These are phyloP conservation scores for Ophiostoma sp. DNA, from an alignment of 2,329 filamentous ascomycete species.

Conservation along the genomic window DNA sequence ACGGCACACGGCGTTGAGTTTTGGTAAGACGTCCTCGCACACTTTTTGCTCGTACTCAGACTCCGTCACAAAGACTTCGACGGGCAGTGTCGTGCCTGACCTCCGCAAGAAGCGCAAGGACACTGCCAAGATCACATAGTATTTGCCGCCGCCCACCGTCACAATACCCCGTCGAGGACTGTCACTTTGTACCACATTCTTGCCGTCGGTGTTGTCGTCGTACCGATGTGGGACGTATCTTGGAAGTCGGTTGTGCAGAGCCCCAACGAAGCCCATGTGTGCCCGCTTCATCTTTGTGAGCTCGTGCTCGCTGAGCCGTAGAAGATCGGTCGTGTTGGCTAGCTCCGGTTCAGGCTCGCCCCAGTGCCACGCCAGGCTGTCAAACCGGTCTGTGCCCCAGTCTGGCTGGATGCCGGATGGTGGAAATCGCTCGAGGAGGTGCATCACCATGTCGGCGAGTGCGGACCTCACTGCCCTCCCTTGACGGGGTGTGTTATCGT, in stretches of 20 bases:
- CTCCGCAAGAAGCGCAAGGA: constrained; percentile 53
- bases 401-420: constrained; percentile 13
- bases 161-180: constrained; percentile 47
- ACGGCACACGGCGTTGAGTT: constrained; percentile 38
- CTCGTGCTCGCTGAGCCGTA: constrained; percentile 19
- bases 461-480: background rate
- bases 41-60: constrained; percentile 36
- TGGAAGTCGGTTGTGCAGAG: constrained; percentile 15
- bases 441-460: constrained; percentile 16
- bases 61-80: constrained; percentile 42
- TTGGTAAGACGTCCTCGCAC: constrained; percentile 37
- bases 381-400: constrained; percentile 19
- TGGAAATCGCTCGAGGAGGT: constrained; percentile 10
- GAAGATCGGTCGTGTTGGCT: constrained; percentile 15
- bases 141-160: constrained; percentile 50
- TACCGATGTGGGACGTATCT: constrained; percentile 1
- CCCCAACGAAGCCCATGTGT: constrained; percentile 19
- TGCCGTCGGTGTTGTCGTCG: background rate
- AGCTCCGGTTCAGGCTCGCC: constrained; percentile 12
- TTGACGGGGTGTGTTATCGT: background rate
- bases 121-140: constrained; percentile 51
- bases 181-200: background rate
- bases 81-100: constrained; percentile 50
- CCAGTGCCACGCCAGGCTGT: constrained; percentile 23
- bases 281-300: constrained; percentile 20